phyloP scores from a whole-genome alignment of 2,329 filamentous ascomycete genomes.

The Trichoderma simmonsii region DNA sequence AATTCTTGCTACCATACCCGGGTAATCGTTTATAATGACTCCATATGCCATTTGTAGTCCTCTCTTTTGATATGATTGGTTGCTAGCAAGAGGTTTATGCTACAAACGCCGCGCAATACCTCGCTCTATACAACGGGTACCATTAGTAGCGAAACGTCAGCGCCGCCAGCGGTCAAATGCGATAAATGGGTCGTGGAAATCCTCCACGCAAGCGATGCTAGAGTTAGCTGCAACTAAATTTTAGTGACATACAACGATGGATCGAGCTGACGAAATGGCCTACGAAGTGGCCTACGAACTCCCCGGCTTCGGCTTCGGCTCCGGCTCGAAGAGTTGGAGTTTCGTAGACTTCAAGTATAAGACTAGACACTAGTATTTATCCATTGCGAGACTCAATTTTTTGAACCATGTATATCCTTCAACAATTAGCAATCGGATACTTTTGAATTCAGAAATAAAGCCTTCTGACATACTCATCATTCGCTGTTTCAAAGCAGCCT shows the following conservation, averaged over 20 bases:
- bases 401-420: neutral
- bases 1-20: neutral
- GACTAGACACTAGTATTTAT: neutral
- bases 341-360: neutral
- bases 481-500: neutral
- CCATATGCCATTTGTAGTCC: neutral
- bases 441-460: neutral
- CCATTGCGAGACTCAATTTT: neutral
- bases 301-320: neutral
- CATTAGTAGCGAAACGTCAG: neutral
- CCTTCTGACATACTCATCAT: neutral
- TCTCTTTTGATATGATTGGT: neutral
- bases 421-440: neutral
- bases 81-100: neutral
- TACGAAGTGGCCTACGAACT: neutral
- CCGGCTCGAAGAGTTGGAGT: neutral
- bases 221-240: neutral
- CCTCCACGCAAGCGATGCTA: neutral
- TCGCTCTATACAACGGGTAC: neutral
- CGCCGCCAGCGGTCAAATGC: neutral
- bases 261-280: neutral
- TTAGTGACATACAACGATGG: neutral
- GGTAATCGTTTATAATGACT: neutral
- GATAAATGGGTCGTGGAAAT: neutral
- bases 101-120: neutral